Evolutionary conservation across 768 basidiomycete genomes (phyloP), one percentile per base, ranked within the genome.

Genomic region (Mycena vulgaris): DNA sequence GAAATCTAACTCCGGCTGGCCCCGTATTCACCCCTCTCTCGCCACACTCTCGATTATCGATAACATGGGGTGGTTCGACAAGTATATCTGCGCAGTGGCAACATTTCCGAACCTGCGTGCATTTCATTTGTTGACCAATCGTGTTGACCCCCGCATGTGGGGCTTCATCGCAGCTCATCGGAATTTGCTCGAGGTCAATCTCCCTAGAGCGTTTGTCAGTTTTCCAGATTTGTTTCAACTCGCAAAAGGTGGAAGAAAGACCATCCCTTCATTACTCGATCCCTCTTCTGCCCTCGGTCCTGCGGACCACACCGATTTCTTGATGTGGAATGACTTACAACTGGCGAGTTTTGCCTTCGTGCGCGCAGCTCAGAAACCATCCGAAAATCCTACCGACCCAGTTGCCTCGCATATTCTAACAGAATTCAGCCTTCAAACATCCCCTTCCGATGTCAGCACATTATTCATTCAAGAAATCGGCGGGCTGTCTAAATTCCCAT

Each of bases 21-120:
- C 11, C 4, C 21, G 27, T 8, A 21, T 42, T 2, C 47, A 45
- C 30, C 30, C 51, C 5, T 31, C 52, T 31, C 63, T 55, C 40
- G 25, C 14, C 21, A 55, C 52, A 25, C 53, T 64, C 35, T 64
- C 61, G 8, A 52, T 64, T 31, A 56, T 55, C 17, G 52, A 55
- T n/a, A 55, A 33, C 14, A n/a, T 64, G 40, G 11, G 2, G 3
- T 64, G 51, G 63, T 64, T 55, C 19, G 51, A 31, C 14, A 31
- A 28, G 14, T 33, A 14, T 2, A 56, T 55, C 21, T 55, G 31
- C 8, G 40, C 52, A 53, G 10, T 5, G 14, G 31, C 13, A 16
- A 55, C 48, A n/a, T 64, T 64, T 30, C 63, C 63, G 6, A 64
- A 55, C 35, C 31, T 64, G 28, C 37, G 30, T 25, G 39, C 49